Base-by-base conservation (phyloP, 2,329 filamentous ascomycete species). In the Coniella lustricola region DNA sequence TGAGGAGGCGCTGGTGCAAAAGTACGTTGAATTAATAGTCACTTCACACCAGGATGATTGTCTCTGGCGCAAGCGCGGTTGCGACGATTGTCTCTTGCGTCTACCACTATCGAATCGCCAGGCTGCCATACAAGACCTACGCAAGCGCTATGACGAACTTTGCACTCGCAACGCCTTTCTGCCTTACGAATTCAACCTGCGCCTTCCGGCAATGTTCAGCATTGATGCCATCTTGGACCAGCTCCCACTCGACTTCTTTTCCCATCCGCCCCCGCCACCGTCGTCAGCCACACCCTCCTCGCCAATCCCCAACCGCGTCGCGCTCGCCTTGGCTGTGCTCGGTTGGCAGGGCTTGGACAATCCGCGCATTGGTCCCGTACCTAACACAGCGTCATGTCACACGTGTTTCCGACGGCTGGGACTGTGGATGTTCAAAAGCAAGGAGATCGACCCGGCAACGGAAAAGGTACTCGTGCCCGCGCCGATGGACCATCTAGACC, bases 351-450 rank as follows among this genome's bases (percentile, higher is more conserved):
- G 81, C n/a, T 69, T 81, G 3, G 69, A 67, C 7, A 75, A 79
- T 56, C 55, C 68, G 12, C 67, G 74, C 61, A 67, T 81, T 59
- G 65, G 82, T 61, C 66, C 80, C 1, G 79, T 85, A 18, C 81
- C 84, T 35, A 85, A 88, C 52, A 79, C 91, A 14, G 83, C 87
- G 5, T 82, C 82, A 4, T 98, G 93, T 64, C 77, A 84, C 50
- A 87, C 88, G 17, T 98, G 93, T 63, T 86, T 95, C 60, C 82
- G 93, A 51, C 82, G 90, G 1, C 73, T 97, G 0, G 93, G 93
- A 0, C 74, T 98, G 2, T 98, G 93, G 93, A 85, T 98, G 72
- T 97, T 95, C 64, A 85, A 82, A 60, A 84, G 82, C 64, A 90
- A 84, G 64, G 78, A 80, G 58, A 76, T 85, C 25, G 75, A 79